Conservation (phyloP, 1,139 yeast species). For the Blastobotrys illinoisensis region DNA sequence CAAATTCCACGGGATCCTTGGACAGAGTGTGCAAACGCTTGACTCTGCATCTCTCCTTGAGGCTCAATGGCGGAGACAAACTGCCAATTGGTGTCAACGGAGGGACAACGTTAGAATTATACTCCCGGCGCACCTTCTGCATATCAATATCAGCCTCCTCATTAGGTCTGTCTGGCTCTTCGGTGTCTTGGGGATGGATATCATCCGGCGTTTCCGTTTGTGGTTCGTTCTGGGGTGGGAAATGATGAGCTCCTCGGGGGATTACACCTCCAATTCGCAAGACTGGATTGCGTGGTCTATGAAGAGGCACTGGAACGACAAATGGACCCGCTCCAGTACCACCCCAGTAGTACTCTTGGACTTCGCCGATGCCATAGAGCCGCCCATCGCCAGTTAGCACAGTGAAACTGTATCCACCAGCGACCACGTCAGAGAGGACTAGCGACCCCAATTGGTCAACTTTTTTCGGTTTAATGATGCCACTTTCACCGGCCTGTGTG, state of each 20-base stretch:
- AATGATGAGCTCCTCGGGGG: slow-evolving; percentile 5
- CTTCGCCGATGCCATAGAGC: slow-evolving; percentile 25
- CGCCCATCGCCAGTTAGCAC: slow-evolving; percentile 36
- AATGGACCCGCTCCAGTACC: slow-evolving; percentile 1
- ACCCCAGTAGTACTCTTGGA: slow-evolving; percentile 11
- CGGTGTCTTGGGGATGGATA: not conserved
- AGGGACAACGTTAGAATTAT: not conserved
- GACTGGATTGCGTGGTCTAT: slow-evolving; percentile 1
- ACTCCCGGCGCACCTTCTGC: not conserved
- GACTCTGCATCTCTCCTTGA: slow-evolving; percentile 7
- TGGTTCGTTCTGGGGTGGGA: not conserved
- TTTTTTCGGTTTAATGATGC: slow-evolving; percentile 17
- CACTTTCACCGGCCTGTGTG: slow-evolving; percentile 8
- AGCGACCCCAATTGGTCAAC: slow-evolving; percentile 35
- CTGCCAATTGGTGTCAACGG: slow-evolving; percentile 10
- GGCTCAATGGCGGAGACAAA: slow-evolving; percentile 10
- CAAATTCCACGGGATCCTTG: slow-evolving; percentile 31
- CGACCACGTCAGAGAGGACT: slow-evolving; percentile 49
- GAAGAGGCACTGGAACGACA: not conserved
- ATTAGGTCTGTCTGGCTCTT: not conserved
- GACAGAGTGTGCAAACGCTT: slow-evolving; percentile 11
- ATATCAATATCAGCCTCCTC: not conserved
- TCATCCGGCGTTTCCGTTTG: not conserved
- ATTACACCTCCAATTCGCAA: slow-evolving; percentile 15
- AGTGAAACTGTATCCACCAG: slow-evolving; percentile 67